A percentile compares a stretch with the other conserved stretches of the same genome.
These are phyloP conservation scores for Sicyos baderoa DNA, from an alignment of 306 rosid genomes.

Conservation along the genomic window DNA sequence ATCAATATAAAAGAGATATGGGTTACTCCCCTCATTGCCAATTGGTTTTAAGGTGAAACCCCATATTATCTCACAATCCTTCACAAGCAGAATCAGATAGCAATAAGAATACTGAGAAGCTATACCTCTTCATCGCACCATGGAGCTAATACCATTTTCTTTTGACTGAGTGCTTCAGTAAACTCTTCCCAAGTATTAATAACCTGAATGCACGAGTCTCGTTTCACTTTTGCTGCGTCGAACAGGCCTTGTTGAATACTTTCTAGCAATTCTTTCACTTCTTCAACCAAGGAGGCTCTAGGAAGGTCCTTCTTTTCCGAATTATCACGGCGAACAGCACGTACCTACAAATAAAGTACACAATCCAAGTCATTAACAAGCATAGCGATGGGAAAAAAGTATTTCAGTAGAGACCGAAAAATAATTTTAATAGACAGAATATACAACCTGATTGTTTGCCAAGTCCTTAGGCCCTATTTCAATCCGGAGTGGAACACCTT, in stretches of 20 bases:
- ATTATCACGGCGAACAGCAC: slow-evolving; percentile 75
- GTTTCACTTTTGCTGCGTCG: slow-evolving; percentile 62
- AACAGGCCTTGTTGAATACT: slow-evolving; percentile 63
- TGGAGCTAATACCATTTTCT: slow-evolving; percentile 83
- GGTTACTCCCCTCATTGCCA: no score
- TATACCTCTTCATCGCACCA: slow-evolving; percentile 95
- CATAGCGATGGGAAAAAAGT: not conserved
- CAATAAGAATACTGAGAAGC: not conserved
- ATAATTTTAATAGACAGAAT: not conserved
- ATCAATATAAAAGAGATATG: no score
- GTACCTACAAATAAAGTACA: slow-evolving; percentile 38
- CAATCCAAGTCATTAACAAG: slow-evolving; percentile 4
- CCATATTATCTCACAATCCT: no score
- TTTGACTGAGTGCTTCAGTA: slow-evolving; percentile 51
- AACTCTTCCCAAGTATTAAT: slow-evolving; percentile 76
- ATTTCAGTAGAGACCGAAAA: not conserved
- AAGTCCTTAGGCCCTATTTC: slow-evolving; percentile 96
- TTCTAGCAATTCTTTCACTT: slow-evolving; percentile 45
- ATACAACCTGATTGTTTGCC: slow-evolving; percentile 64
- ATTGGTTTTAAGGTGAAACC: no score
- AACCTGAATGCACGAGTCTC: slow-evolving; percentile 61
- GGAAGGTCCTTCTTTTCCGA: slow-evolving; percentile 57
- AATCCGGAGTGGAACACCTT: slow-evolving; percentile 94
- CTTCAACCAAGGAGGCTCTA: slow-evolving; percentile 42
- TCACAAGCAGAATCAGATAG: slow-evolving; percentile 1